Evolutionary conservation across 352 stramenopile genomes (phyloP), one percentile per base, ranked within the genome.

Genomic region (Phytopythium montanum): DNA sequence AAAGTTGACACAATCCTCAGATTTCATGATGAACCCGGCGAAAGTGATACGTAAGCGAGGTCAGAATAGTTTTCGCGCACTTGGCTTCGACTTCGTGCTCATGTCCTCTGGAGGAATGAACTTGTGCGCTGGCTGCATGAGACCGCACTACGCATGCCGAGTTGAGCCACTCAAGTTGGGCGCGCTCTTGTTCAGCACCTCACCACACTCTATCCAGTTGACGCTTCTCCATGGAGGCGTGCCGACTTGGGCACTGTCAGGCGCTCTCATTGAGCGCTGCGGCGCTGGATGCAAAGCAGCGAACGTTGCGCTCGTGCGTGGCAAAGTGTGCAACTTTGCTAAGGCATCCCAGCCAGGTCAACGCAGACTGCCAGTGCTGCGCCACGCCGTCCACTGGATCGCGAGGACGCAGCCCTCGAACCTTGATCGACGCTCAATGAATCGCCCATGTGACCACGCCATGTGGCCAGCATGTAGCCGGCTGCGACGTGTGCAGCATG

Each of bases 41-140:
- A 13, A 9, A 45, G 19, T 16, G 9, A 48, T 18, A 48, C 41
- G 16, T 48, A 3, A 48, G 18, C 41, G 41, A 21, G 41, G 19
- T 48, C 41, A 9, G 41, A 48, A 48, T 48, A 48, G 21, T 48
- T 48, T 48, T 48, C 41, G 41, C 41, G 41, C n/a, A 28, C 8
- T 23, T 3, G 10, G 13, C 34, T 18, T 42, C n/a, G n/a, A n/a
- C n/a, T n/a, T n/a, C n/a, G n/a, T n/a, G n/a, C n/a, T n/a, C n/a
- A n/a, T n/a, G n/a, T n/a, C n/a, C n/a, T n/a, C n/a, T n/a, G n/a
- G n/a, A n/a, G n/a, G 36, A 42, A 42, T 13, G 39, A n/a, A 36
- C 31, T 36, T 36, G 31, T 10, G 31, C 5, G 8, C 31, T 36
- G 31, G 8, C 31, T 36, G 31, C 8, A 36, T 36, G 31, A 36